These are phyloP conservation scores for Trichoderma asperelloides DNA, from an alignment of 495 filamentous ascomycete genomes.

Conservation along the genomic window DNA sequence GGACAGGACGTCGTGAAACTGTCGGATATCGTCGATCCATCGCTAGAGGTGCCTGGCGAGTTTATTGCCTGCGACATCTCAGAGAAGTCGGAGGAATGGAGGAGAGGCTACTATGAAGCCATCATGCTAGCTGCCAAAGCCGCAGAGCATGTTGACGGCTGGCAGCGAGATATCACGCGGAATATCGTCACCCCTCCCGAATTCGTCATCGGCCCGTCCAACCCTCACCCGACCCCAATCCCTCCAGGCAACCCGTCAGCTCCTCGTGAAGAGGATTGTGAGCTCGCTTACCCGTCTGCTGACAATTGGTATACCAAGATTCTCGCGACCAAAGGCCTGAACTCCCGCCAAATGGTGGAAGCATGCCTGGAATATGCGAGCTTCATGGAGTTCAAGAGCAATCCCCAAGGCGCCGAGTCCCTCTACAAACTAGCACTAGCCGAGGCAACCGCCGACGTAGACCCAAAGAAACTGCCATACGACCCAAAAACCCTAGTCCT, in stretches of 20 bases:
- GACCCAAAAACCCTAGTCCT: constrained; percentile 55
- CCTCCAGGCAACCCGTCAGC: constrained; percentile 46
- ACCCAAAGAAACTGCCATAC: constrained; percentile 37
- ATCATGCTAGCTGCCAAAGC: constrained; percentile 67
- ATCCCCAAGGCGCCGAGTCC: constrained; percentile 49
- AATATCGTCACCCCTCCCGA: constrained; percentile 57
- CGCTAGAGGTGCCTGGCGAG: constrained; percentile 11
- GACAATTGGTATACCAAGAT: constrained; percentile 70
- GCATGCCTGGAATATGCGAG: constrained; percentile 74
- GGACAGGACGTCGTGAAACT: constrained; percentile 51
- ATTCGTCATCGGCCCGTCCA: constrained; percentile 69
- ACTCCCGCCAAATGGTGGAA: constrained; percentile 60
- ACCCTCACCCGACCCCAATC: constrained; percentile 67
- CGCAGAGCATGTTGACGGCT: constrained; percentile 72
- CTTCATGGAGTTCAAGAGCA: constrained; percentile 70
- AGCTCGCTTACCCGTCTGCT: constrained; percentile 50
- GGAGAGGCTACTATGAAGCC: constrained; percentile 70
- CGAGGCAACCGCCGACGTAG: constrained; percentile 44
- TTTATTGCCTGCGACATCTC: constrained; percentile 48
- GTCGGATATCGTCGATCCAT: constrained; percentile 17
- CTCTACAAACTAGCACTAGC: constrained; percentile 67
- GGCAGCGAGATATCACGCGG: constrained; percentile 58
- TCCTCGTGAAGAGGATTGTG: constrained; percentile 64
- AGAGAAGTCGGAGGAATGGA: constrained; percentile 68
- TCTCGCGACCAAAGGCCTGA: constrained; percentile 67